phyloP scores from a whole-genome alignment of 495 filamentous ascomycete species.

The Halenospora varia region DNA sequence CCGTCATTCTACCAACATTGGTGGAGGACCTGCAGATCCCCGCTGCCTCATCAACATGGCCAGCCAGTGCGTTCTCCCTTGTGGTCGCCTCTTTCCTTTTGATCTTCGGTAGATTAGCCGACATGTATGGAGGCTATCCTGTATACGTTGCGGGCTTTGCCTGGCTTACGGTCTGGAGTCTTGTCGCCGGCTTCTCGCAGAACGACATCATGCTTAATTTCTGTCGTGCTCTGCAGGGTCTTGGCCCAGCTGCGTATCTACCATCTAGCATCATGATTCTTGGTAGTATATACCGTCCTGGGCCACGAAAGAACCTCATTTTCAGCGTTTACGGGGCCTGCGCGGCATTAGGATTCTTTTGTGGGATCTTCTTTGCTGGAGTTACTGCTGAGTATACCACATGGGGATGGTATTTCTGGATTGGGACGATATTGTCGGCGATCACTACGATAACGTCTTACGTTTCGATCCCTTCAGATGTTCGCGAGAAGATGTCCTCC shows the following conservation, averaged over 20 bases:
- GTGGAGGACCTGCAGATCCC: slow-evolving; percentile 61
- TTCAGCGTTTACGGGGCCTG: slow-evolving; percentile 78
- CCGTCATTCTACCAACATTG: slow-evolving; percentile 71
- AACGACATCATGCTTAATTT: slow-evolving; percentile 71
- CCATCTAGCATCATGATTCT: slow-evolving; percentile 77
- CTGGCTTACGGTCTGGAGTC: slow-evolving; percentile 71
- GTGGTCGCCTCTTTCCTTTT: slow-evolving; percentile 71
- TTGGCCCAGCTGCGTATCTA: slow-evolving; percentile 74
- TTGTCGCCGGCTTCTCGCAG: slow-evolving; percentile 68
- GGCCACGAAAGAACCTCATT: slow-evolving; percentile 79
- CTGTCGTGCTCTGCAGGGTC: slow-evolving; percentile 72
- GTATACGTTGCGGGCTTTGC: slow-evolving; percentile 63
- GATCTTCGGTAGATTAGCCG: slow-evolving; percentile 69
- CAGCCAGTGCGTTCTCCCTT: slow-evolving; percentile 72
- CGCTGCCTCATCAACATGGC: slow-evolving; percentile 65
- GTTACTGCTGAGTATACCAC: slow-evolving; percentile 55
- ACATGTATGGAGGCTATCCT: slow-evolving; percentile 73
- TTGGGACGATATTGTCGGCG: slow-evolving; percentile 52
- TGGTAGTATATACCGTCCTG: slow-evolving; percentile 76
- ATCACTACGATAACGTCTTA: slow-evolving; percentile 51
- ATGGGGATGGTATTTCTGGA: slow-evolving; percentile 81
- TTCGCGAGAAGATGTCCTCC: slow-evolving; percentile 39
- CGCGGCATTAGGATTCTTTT: slow-evolving; percentile 75
- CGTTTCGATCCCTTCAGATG: slow-evolving; percentile 64
- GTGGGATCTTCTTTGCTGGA: slow-evolving; percentile 77